phyloP scores from a whole-genome alignment of 345 rosid genomes.

The Punica granatum region DNA sequence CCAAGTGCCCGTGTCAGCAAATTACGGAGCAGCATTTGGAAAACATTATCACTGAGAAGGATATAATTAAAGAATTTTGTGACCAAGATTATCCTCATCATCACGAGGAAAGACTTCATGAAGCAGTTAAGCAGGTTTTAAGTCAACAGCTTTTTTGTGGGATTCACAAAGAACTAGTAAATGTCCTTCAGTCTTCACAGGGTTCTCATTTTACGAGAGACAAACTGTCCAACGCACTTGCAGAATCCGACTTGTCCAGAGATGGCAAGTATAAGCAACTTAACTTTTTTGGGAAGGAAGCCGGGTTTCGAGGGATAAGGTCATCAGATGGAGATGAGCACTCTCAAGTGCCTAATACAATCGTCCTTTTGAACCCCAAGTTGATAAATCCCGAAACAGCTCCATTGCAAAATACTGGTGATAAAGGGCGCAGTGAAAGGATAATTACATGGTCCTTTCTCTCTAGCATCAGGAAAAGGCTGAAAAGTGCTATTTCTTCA shows the following conservation, averaged over 20 bases:
- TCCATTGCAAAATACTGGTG: constrained; percentile 3
- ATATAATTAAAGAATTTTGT: constrained; percentile 56
- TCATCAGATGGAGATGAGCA: constrained; percentile 22
- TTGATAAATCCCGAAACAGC: constrained; percentile 17
- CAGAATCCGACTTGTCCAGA: constrained; percentile 14
- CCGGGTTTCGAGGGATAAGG: constrained; percentile 33
- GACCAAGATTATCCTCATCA: constrained; percentile 42
- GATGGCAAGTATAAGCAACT: constrained; percentile 35
- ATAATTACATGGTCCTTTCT: constrained; percentile 9
- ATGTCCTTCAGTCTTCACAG: constrained; percentile 34
- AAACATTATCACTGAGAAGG: constrained; percentile 40
- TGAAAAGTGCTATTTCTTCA: constrained; percentile 32
- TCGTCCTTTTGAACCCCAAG: constrained; percentile 75
- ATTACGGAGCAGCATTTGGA: constrained; percentile 24
- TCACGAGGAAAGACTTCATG: constrained; percentile 52
- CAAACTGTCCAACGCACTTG: neutral
- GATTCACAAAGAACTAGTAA: constrained; percentile 34
- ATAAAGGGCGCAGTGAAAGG: neutral
- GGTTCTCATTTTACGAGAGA: constrained; percentile 21
- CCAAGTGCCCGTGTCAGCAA: constrained; percentile 21
- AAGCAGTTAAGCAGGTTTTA: constrained; percentile 48
- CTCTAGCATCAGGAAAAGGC: constrained; percentile 29
- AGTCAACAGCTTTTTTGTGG: constrained; percentile 50
- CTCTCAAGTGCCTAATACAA: constrained; percentile 47
- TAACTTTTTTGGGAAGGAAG: constrained; percentile 44